These are phyloP conservation scores for Pseudogymnoascus pannorum DNA, from an alignment of 2,329 filamentous ascomycete species.

Conservation along the genomic window DNA sequence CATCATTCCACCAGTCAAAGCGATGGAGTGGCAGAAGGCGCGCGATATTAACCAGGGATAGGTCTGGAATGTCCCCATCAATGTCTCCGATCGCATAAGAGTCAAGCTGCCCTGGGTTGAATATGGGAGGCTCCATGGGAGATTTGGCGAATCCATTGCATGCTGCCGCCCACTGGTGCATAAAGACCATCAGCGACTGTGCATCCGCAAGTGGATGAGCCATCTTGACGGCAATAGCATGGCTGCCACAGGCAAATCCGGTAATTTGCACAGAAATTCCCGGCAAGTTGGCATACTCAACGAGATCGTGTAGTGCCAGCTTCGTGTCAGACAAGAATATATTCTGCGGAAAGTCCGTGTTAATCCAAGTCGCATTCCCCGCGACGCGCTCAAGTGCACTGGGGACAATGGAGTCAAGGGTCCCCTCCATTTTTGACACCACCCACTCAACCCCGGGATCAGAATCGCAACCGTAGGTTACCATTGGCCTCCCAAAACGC, in stretches of 20 bases:
- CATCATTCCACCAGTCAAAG: slow-evolving; percentile 37
- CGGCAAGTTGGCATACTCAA: slow-evolving; percentile 24
- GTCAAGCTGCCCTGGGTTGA: slow-evolving; percentile 36
- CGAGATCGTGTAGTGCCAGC: slow-evolving; percentile 30
- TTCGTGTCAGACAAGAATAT: slow-evolving; percentile 29
- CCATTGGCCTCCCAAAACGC: slow-evolving; percentile 31
- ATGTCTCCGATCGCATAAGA: slow-evolving; percentile 26
- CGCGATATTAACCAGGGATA: slow-evolving; percentile 25
- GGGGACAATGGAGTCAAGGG: slow-evolving; percentile 29
- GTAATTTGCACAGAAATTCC: slow-evolving; percentile 35
- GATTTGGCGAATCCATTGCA: slow-evolving; percentile 19
- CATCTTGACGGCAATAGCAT: slow-evolving; percentile 35
- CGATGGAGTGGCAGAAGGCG: slow-evolving; percentile 37
- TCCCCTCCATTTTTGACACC: slow-evolving; percentile 25
- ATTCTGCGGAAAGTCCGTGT: slow-evolving; percentile 29
- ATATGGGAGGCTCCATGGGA: slow-evolving; percentile 26
- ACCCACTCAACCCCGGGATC: slow-evolving; percentile 39
- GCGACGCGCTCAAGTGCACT: slow-evolving; percentile 16
- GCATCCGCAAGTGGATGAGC: slow-evolving; percentile 41
- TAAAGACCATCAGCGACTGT: slow-evolving; percentile 35
- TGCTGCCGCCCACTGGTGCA: slow-evolving; percentile 35
- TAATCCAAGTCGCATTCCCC: slow-evolving; percentile 28
- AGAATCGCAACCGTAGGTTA: slow-evolving; percentile 29
- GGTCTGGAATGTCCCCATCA: slow-evolving; percentile 20
- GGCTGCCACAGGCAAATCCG: slow-evolving; percentile 34